Conservation (phyloP, 2,329 filamentous ascomycete species). For the Pseudocercospora crystallina region DNA sequence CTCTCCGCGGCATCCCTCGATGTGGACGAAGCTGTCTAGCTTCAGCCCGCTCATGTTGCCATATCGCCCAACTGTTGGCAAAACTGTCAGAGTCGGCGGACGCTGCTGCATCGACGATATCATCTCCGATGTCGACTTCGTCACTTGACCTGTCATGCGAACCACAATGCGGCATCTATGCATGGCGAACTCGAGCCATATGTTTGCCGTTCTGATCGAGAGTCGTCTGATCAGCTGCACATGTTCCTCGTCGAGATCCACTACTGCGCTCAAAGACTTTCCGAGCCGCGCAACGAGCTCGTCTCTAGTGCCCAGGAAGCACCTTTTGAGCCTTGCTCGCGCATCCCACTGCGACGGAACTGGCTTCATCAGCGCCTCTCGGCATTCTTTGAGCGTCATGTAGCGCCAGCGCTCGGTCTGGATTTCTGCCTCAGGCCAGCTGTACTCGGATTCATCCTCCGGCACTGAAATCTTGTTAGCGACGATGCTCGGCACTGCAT, state of each 20-base stretch:
- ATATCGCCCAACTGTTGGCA: slow-evolving; percentile 1
- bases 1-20: no score
- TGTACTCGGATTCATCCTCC: no score
- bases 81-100: neutral
- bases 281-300: neutral
- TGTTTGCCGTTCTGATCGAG: neutral
- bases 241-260: neutral
- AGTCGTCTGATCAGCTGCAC: neutral
- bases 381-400: slow-evolving; percentile 5
- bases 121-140: neutral
- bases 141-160: neutral
- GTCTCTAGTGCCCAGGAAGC: neutral
- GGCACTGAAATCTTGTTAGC: no score
- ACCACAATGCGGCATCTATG: slow-evolving; percentile 3
- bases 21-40: neutral
- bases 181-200: slow-evolving; percentile 8
- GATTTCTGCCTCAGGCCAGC: no score
- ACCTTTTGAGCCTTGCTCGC: neutral
- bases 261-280: neutral
- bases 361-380: neutral
- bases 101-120: no score
- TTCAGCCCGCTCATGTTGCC: slow-evolving; percentile 2
- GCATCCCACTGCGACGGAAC: slow-evolving; percentile 1
- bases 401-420: slow-evolving; percentile 6
- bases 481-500: no score